Evolutionary conservation across 257 asterid species (phyloP).

Genomic region (Petunia axillaris): DNA sequence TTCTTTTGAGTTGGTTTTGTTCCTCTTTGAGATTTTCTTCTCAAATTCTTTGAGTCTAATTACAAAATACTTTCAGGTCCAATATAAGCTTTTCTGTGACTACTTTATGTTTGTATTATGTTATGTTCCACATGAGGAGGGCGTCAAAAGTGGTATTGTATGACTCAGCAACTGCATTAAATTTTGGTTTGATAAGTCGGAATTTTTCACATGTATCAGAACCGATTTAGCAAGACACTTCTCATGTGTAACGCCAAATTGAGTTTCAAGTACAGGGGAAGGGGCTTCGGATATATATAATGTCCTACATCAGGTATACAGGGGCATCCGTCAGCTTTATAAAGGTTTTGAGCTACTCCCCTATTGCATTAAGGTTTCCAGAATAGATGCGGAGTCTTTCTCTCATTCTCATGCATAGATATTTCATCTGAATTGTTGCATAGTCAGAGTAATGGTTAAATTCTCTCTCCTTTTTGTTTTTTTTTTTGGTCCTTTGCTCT

Average conservation of each 20-base stretch:
- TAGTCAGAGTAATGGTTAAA: neutral
- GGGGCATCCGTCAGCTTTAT: neutral
- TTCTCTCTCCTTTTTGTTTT: neutral
- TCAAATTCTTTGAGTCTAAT: neutral
- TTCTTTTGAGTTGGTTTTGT: slow-evolving; percentile 13
- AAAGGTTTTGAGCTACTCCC: neutral
- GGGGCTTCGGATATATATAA: neutral
- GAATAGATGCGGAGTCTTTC: neutral
- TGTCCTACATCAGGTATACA: neutral
- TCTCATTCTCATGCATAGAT: slow-evolving; percentile 1
- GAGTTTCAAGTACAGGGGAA: neutral
- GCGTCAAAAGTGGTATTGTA: neutral
- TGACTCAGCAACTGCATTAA: neutral
- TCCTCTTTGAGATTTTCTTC: neutral
- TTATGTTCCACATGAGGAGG: neutral
- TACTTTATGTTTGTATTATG: neutral
- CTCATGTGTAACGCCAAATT: no score
- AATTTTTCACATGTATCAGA: neutral
- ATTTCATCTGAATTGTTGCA: neutral
- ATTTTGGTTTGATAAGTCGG: neutral
- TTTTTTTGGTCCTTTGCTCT: neutral
- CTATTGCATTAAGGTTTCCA: neutral
- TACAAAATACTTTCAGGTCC: slow-evolving; percentile 1
- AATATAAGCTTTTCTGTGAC: neutral
- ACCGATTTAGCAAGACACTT: no score